Evolutionary conservation across 108 stramenopile genomes (phyloP).

Genomic region (Schizochytrium sp.): DNA sequence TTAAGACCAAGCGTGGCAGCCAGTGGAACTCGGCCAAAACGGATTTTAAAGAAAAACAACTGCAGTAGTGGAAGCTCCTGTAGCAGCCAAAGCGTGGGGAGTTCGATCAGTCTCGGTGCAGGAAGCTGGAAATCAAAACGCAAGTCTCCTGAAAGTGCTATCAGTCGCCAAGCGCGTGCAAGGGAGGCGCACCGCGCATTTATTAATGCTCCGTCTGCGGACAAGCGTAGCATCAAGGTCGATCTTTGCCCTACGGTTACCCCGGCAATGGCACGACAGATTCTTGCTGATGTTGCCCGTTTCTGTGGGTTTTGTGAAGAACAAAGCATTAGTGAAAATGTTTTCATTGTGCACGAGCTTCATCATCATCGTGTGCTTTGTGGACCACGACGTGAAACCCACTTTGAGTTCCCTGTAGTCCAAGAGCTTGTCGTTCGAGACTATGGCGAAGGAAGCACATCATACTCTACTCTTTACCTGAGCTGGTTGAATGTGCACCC

Average conservation of each 20-base stretch:
- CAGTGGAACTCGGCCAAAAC: too few species aligned
- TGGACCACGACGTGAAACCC: not conserved
- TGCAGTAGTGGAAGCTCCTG: too few species aligned
- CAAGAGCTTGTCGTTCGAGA: not conserved
- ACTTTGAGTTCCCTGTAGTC: not conserved
- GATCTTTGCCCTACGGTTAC: slow-evolving; percentile 45
- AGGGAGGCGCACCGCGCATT: not conserved
- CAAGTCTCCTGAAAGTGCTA: too few species aligned
- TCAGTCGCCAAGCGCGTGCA: not conserved
- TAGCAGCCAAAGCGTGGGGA: too few species aligned
- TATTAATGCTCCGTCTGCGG: not conserved
- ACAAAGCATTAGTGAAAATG: not conserved
- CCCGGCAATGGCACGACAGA: not conserved
- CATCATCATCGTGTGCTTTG: not conserved
- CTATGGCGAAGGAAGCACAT: not conserved
- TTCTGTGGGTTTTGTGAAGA: not conserved
- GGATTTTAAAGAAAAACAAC: too few species aligned
- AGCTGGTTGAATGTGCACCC: not conserved
- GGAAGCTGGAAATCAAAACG: too few species aligned
- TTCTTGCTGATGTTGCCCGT: slow-evolving; percentile 35
- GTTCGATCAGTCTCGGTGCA: too few species aligned
- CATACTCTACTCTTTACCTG: slow-evolving; percentile 25
- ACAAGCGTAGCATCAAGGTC: slow-evolving; percentile 11
- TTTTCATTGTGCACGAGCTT: not conserved
- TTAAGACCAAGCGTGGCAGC: too few species aligned